phyloP scores from a whole-genome alignment of 2,329 filamentous ascomycete species.

The Sporothrix euskadiensis region DNA sequence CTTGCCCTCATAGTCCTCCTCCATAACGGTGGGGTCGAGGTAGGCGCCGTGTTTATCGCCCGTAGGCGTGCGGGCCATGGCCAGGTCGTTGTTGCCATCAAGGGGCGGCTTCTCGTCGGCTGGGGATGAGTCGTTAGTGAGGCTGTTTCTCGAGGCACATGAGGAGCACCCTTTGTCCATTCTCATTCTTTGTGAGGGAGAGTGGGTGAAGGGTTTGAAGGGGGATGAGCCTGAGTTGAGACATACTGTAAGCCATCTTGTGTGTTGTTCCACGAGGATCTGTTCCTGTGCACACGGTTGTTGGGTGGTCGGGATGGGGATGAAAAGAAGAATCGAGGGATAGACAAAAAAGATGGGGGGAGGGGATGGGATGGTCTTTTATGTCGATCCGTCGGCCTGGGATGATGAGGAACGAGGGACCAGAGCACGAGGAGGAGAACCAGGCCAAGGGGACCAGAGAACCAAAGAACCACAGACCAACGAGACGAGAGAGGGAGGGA shows the following conservation, averaged over 20 bases:
- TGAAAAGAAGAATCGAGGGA: slow-evolving; percentile 6
- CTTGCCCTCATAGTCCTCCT: slow-evolving; percentile 43
- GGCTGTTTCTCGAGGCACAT: neutral
- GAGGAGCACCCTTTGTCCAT: neutral
- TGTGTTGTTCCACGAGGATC: slow-evolving; percentile 19
- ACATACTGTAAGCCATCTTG: slow-evolving; percentile 26
- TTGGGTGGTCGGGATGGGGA: slow-evolving; percentile 6
- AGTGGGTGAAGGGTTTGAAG: neutral
- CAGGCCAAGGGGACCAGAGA: neutral
- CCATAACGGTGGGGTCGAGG: slow-evolving; percentile 28
- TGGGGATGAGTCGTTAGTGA: slow-evolving; percentile 5
- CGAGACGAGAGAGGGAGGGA: neutral
- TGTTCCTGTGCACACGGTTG: slow-evolving; percentile 8
- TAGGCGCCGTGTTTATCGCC: slow-evolving; percentile 27
- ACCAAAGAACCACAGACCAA: neutral
- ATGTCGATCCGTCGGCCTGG: slow-evolving; percentile 26
- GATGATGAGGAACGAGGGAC: neutral
- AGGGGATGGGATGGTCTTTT: slow-evolving; percentile 22
- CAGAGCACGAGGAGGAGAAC: neutral
- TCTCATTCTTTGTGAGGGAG: neutral
- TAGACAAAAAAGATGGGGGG: slow-evolving; percentile 6
- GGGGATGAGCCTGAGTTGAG: neutral
- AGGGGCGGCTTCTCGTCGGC: slow-evolving; percentile 25
- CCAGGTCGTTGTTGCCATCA: slow-evolving; percentile 19
- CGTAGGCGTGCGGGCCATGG: slow-evolving; percentile 21